Conservation (phyloP, 1,284 basidiomycete species). For the Vanrija humicola region DNA sequence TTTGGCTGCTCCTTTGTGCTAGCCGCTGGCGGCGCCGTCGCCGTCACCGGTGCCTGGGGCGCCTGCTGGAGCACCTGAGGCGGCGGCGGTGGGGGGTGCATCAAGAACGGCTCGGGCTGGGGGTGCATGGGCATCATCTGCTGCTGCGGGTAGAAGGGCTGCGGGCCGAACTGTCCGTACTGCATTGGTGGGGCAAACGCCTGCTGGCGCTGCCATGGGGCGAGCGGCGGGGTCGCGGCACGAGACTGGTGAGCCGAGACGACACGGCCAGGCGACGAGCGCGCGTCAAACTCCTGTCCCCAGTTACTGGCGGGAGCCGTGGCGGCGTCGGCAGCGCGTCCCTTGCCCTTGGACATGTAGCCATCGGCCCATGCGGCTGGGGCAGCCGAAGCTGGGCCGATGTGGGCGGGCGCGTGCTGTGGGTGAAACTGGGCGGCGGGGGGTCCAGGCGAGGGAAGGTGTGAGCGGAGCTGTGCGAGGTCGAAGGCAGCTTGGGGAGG, state of each 20-base stretch:
- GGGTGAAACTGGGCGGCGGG: slow-evolving; percentile 1
- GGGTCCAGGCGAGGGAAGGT: slow-evolving; percentile 22
- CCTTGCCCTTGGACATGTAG: slow-evolving; percentile 14
- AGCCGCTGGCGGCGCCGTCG: neutral
- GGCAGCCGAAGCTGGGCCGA: neutral
- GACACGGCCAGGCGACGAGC: neutral
- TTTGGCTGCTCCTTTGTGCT: slow-evolving; percentile 8
- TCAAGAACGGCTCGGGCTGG: slow-evolving; percentile 6
- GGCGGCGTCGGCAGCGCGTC: slow-evolving; percentile 3
- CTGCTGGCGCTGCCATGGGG: slow-evolving; percentile 17
- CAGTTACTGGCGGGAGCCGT: slow-evolving; percentile 4
- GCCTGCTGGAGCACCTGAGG: slow-evolving; percentile 1
- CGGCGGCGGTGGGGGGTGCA: neutral
- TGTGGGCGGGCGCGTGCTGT: neutral
- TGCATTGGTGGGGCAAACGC: neutral
- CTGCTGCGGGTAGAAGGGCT: neutral
- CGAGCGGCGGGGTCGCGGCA: slow-evolving; percentile 7
- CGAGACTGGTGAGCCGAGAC: neutral
- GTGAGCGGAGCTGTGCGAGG: slow-evolving; percentile 34
- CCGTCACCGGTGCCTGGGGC: slow-evolving; percentile 2
- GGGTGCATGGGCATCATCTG: slow-evolving; percentile 9
- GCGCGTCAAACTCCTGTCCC: slow-evolving; percentile 20
- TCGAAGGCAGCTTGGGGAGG: slow-evolving; percentile 28
- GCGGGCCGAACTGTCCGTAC: neutral
- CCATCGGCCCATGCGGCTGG: neutral